Evolutionary conservation across 2,329 filamentous ascomycete genomes (phyloP).

Genomic region (Clonostachys solani): DNA sequence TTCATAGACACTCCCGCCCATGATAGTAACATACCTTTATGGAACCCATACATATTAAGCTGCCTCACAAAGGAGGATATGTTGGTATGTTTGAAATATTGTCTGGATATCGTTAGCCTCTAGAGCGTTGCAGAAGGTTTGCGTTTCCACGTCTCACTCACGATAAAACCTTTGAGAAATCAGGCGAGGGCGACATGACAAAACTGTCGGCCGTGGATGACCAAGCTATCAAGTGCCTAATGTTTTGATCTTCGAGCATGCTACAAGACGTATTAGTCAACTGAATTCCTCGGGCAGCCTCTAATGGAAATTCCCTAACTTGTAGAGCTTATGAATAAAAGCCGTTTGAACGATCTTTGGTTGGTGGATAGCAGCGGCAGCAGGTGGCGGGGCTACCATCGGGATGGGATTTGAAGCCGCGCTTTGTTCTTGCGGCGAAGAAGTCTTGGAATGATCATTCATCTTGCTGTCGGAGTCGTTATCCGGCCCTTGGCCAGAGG

Average conservation of each 20-base stretch:
- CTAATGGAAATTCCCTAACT: slow-evolving; percentile 53
- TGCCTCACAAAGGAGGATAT: slow-evolving; percentile 98
- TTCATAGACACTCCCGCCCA: not conserved
- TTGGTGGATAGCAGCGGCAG: slow-evolving; percentile 77
- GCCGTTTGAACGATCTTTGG: slow-evolving; percentile 98
- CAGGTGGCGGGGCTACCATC: slow-evolving; percentile 46
- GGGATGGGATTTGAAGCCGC: slow-evolving; percentile 15
- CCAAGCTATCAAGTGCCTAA: slow-evolving; percentile 96
- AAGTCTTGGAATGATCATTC: slow-evolving; percentile 26
- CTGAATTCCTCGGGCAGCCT: not conserved
- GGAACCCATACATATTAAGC: slow-evolving; percentile 99
- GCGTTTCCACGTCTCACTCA: slow-evolving; percentile 45
- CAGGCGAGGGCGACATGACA: slow-evolving; percentile 95
- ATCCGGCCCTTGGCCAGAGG: slow-evolving; percentile 38
- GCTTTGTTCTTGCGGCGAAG: slow-evolving; percentile 31
- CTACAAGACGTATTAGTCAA: slow-evolving; percentile 36
- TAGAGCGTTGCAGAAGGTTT: slow-evolving; percentile 7
- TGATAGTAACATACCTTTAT: slow-evolving; percentile 68
- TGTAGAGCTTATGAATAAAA: slow-evolving; percentile 98
- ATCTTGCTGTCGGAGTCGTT: slow-evolving; percentile 29
- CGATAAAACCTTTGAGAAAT: slow-evolving; percentile 98
- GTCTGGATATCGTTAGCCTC: slow-evolving; percentile 45
- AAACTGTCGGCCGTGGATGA: slow-evolving; percentile 92
- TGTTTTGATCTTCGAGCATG: slow-evolving; percentile 92
- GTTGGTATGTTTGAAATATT: slow-evolving; percentile 99